Evolutionary conservation across 2,329 filamentous ascomycete species (phyloP).

Genomic region (Orbilia brochopaga): DNA sequence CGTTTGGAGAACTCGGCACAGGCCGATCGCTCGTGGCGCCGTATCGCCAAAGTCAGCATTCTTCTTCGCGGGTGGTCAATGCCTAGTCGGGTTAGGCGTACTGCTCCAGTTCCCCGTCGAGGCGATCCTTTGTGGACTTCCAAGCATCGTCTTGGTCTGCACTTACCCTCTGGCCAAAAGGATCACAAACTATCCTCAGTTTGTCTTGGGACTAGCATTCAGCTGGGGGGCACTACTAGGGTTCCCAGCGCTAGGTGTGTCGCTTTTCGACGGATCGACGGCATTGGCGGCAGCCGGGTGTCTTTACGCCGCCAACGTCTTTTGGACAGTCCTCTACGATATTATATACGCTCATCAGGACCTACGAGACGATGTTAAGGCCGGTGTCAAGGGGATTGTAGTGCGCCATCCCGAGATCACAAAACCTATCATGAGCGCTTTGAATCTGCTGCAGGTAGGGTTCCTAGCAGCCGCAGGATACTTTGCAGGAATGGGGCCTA

Average conservation of each 20-base stretch:
- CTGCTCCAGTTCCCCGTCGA: slow-evolving; percentile 75
- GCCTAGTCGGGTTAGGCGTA: slow-evolving; percentile 74
- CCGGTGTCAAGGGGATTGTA: slow-evolving; percentile 86
- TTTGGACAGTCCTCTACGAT: slow-evolving; percentile 88
- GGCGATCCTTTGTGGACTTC: slow-evolving; percentile 78
- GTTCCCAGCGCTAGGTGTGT: slow-evolving; percentile 80
- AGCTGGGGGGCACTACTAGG: slow-evolving; percentile 90
- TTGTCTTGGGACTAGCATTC: slow-evolving; percentile 81
- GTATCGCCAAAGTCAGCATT: slow-evolving; percentile 74
- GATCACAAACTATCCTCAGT: slow-evolving; percentile 84
- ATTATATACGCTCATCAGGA: slow-evolving; percentile 96
- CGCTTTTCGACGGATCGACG: slow-evolving; percentile 68
- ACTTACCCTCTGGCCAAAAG: slow-evolving; percentile 83
- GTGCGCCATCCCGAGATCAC: slow-evolving; percentile 78
- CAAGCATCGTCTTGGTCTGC: slow-evolving; percentile 74
- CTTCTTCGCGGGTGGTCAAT: slow-evolving; percentile 75
- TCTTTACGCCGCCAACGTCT: slow-evolving; percentile 77
- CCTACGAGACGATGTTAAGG: slow-evolving; percentile 81
- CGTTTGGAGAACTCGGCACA: slow-evolving; percentile 74
- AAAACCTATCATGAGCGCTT: slow-evolving; percentile 73
- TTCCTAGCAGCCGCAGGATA: slow-evolving; percentile 73
- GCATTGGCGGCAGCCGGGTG: slow-evolving; percentile 71
- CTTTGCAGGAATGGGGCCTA: slow-evolving; percentile 71
- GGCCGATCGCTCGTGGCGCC: slow-evolving; percentile 80
- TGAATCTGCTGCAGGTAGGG: slow-evolving; percentile 72